Evolutionary conservation across 148 eudicot genomes (phyloP).

Genomic region (Rhododendron ferrugineum): DNA sequence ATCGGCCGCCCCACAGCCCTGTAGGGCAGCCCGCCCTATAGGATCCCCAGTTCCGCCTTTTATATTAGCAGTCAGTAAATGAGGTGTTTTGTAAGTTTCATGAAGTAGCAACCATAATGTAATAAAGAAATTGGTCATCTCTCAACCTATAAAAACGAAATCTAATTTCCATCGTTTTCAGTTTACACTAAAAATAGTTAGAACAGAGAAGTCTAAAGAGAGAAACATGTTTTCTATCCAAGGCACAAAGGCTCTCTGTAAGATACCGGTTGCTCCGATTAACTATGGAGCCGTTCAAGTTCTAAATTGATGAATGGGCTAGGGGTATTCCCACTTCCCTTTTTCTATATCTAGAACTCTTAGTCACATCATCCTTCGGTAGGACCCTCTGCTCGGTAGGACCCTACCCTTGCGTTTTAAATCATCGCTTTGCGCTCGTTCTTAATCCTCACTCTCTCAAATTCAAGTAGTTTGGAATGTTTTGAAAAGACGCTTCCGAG

Average conservation of each 20-base stretch:
- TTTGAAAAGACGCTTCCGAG: background rate
- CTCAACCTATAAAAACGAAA: background rate
- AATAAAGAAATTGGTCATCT: background rate
- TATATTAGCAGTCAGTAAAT: background rate
- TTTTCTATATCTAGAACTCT: background rate
- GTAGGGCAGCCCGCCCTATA: too few relatives aligned
- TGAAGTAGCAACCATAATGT: background rate
- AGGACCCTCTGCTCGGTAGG: background rate
- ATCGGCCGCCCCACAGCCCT: too few relatives aligned
- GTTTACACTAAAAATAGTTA: background rate
- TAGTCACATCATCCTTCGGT: too few relatives aligned
- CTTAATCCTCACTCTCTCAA: background rate
- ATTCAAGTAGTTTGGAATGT: background rate
- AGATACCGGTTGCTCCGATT: background rate
- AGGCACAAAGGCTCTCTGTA: background rate
- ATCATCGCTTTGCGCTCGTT: background rate
- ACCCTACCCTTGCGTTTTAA: background rate
- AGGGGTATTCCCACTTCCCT: background rate
- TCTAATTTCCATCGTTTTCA: background rate
- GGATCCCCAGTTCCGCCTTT: too few relatives aligned
- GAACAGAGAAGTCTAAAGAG: background rate
- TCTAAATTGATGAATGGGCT: background rate
- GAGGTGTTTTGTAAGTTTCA: background rate
- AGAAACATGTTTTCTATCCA: background rate
- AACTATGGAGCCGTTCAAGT: background rate